These are phyloP conservation scores for Aspergillus felis DNA, from an alignment of 2,329 filamentous ascomycete genomes.

Conservation along the genomic window DNA sequence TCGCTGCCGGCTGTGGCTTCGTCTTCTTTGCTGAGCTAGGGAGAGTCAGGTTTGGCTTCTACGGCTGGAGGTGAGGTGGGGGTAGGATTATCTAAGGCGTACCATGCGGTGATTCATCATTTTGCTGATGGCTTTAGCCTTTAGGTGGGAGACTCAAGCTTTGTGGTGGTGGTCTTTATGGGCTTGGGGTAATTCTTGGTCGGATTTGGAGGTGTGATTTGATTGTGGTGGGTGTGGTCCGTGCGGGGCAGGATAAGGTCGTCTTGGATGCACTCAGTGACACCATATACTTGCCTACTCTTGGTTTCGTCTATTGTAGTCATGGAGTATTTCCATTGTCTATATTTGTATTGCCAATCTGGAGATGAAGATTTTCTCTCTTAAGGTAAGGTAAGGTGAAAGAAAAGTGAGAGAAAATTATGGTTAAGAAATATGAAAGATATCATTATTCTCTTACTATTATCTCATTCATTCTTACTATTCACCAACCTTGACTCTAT, in stretches of 20 bases:
- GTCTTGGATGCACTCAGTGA: too few relatives aligned
- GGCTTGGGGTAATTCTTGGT: background rate
- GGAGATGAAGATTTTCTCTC: too few relatives aligned
- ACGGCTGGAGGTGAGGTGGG: background rate
- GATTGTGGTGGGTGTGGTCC: background rate
- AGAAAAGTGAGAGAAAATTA: too few relatives aligned
- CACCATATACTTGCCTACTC: too few relatives aligned
- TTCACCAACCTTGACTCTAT: too few relatives aligned
- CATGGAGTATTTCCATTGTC: background rate
- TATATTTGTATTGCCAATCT: background rate
- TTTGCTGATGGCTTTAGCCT: conserved; percentile 12
- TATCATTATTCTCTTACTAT: too few relatives aligned
- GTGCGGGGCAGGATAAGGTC: background rate
- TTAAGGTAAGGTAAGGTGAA: too few relatives aligned
- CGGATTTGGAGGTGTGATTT: background rate
- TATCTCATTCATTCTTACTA: too few relatives aligned
- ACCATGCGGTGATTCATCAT: conserved; percentile 62
- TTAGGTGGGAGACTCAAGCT: background rate
- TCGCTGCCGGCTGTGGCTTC: conserved; percentile 69
- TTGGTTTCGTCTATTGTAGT: background rate
- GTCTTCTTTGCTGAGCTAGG: conserved; percentile 87
- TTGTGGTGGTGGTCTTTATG: background rate
- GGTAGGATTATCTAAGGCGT: conserved; percentile 16
- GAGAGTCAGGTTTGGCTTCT: conserved; percentile 1
- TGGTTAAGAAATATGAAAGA: too few relatives aligned